Base-by-base conservation (phyloP, 257 asterid species). In the Capsicum baccatum region DNA sequence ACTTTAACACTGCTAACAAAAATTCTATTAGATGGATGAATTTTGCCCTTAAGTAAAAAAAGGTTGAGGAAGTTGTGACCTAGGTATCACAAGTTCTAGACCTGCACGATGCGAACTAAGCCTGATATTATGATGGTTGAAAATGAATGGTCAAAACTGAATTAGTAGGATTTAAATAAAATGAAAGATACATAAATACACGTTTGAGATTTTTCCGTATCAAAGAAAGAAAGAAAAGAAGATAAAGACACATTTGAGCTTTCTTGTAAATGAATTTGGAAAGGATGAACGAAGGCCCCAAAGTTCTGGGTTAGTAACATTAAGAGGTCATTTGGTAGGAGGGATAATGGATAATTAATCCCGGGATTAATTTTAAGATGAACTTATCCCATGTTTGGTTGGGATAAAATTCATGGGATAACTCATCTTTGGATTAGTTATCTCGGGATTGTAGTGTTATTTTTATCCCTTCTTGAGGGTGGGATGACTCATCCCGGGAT, bases 231-330 rank as follows among this genome's bases (percentile, higher is more conserved):
- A 44, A 44, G 48, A 44, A 44, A 33, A 64, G 47, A 64, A n/a
- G 42, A 21, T 47, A 4, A 11, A 47, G 58, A 71, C 58, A 47
- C n/a, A 68, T 73, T 73, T 48, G 17, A 73, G 39, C 39, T 73
- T 54, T 73, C 12, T 19, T 73, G 58, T 39, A 48, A 70, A 47
- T 48, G 42, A 47, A n/a, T 73, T 73, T 73, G 58, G 42, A 3
- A 11, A 73, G 80, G 11, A 47, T 47, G 56, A n/a, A 47, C 12
- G 9, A 47, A 71, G 58, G 39, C n/a, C 39, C 39, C 39, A 47
- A 70, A 47, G 58, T 73, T 73, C 80, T 47, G 47, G 80, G 37
- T 19, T 73, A 73, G 39, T 47, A 17, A n/a, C 33, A 26, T 71
- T 71, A 39, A 12, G 59, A 26, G 33, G 33, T 26, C 33, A 26